Percentiles rank a stretch among this genome's conserved stretches.
Evolutionary conservation across 2,329 filamentous ascomycete species (phyloP).

Genomic region (Penicillium sp.): DNA sequence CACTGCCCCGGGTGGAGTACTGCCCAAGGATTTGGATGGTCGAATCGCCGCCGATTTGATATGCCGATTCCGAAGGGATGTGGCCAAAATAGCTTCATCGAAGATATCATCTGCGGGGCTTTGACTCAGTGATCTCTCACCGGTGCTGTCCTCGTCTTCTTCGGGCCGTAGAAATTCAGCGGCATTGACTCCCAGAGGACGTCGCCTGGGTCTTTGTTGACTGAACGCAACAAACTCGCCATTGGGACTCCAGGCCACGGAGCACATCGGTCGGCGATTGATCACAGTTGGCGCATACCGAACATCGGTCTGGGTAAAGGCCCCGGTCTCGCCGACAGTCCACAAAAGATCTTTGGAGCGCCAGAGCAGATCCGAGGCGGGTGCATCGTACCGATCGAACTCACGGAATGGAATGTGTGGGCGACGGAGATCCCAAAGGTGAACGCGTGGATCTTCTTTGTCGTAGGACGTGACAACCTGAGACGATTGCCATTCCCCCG

Average conservation of each 20-base stretch:
- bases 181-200: conserved; percentile 34
- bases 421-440: conserved; percentile 57
- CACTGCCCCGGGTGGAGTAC: conserved; percentile 45
- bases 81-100: conserved; percentile 48
- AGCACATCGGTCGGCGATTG: conserved; percentile 49
- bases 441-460: conserved; percentile 51
- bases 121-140: conserved; percentile 42
- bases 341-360: conserved; percentile 56
- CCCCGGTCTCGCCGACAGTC: conserved; percentile 54
- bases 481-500: conserved; percentile 51
- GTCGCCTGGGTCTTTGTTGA: conserved; percentile 43
- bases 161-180: conserved; percentile 35
- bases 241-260: conserved; percentile 50
- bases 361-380: conserved; percentile 55
- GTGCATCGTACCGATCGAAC: conserved; percentile 47
- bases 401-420: conserved; percentile 56
- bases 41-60: conserved; percentile 40
- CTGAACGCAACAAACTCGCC: conserved; percentile 50
- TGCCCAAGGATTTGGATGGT: conserved; percentile 46
- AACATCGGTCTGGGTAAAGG: conserved; percentile 56
- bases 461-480: conserved; percentile 57
- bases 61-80: conserved; percentile 41
- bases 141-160: conserved; percentile 38
- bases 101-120: conserved; percentile 51
- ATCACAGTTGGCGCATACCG: conserved; percentile 52